Conservation (phyloP, 495 filamentous ascomycete genomes). For the Neurospora sp. region DNA sequence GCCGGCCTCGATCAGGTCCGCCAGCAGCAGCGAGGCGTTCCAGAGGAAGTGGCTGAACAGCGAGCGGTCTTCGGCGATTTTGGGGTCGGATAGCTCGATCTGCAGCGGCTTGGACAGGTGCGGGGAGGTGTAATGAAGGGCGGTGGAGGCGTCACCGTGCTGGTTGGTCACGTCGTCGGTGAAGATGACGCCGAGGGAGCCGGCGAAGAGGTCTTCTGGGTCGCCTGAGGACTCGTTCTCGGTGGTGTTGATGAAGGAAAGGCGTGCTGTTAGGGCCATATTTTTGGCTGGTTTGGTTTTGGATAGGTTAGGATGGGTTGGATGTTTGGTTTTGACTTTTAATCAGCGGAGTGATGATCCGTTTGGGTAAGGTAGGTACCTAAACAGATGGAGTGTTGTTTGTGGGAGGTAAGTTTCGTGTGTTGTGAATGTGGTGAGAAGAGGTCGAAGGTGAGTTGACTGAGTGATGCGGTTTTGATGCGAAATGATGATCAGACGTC, state of each 20-base stretch:
- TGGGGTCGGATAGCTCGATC: slow-evolving; percentile 45
- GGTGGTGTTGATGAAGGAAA: slow-evolving; percentile 14
- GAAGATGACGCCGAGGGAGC: slow-evolving; percentile 61
- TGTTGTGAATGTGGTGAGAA: neutral
- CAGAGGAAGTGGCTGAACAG: slow-evolving; percentile 81
- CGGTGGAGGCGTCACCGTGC: slow-evolving; percentile 62
- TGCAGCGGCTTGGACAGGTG: slow-evolving; percentile 34
- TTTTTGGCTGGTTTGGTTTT: slow-evolving; percentile 3
- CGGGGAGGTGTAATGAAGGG: slow-evolving; percentile 57
- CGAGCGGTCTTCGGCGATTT: slow-evolving; percentile 44
- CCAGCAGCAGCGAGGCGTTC: slow-evolving; percentile 69
- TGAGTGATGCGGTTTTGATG: neutral
- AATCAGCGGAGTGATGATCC: neutral
- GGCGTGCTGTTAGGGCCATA: slow-evolving; percentile 37
- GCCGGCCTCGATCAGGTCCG: slow-evolving; percentile 52
- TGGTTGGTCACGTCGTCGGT: slow-evolving; percentile 62
- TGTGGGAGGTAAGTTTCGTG: neutral
- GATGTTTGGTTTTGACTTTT: neutral
- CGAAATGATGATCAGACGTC: neutral
- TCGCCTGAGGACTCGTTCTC: slow-evolving; percentile 18
- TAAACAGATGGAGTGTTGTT: neutral
- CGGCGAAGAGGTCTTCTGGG: slow-evolving; percentile 56
- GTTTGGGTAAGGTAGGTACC: neutral
- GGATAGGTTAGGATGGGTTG: neutral
- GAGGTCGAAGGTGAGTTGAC: neutral